phyloP scores from a whole-genome alignment of 2,329 filamentous ascomycete species.

The Colletotrichum sp. region DNA sequence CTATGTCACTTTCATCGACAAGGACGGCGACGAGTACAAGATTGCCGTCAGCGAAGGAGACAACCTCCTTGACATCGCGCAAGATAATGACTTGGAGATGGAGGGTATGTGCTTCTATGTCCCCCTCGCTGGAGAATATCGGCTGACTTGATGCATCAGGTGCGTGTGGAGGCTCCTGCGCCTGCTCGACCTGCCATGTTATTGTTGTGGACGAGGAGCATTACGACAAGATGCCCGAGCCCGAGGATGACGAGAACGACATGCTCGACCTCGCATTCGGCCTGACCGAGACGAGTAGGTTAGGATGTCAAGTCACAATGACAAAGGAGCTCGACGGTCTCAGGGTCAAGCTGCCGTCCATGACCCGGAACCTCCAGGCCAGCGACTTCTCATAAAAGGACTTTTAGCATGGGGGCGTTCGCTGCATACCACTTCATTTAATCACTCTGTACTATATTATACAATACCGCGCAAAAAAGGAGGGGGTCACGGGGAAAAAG shows the following conservation, averaged over 20 bases:
- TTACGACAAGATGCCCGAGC: conserved; percentile 80
- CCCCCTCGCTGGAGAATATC: fast-evolving
- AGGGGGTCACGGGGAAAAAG: not conserved
- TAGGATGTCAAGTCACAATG: conserved; percentile 95
- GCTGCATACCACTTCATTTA: conserved; percentile 5
- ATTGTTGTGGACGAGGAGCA: conserved; percentile 77
- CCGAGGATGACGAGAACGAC: conserved; percentile 83
- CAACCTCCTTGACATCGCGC: conserved; percentile 94
- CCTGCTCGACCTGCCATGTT: conserved; percentile 92
- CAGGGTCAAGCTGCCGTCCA: conserved; percentile 82
- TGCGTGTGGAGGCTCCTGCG: conserved; percentile 92
- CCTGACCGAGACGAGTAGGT: conserved; percentile 79
- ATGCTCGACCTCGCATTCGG: conserved; percentile 93
- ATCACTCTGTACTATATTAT: conserved; percentile 21
- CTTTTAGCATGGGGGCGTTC: not conserved
- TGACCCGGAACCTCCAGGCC: conserved; percentile 95
- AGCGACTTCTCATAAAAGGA: conserved; percentile 75
- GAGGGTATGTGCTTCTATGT: conserved; percentile 64
- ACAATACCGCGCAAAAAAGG: not conserved
- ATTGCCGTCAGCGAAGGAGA: conserved; percentile 85
- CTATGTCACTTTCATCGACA: conserved; percentile 91
- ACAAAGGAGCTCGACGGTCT: conserved; percentile 87
- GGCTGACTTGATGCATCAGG: conserved; percentile 46
- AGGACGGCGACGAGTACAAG: conserved; percentile 78
- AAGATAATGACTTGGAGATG: conserved; percentile 96